Evolutionary conservation across 1,284 basidiomycete species (phyloP).

Genomic region (Melampsora americana): DNA sequence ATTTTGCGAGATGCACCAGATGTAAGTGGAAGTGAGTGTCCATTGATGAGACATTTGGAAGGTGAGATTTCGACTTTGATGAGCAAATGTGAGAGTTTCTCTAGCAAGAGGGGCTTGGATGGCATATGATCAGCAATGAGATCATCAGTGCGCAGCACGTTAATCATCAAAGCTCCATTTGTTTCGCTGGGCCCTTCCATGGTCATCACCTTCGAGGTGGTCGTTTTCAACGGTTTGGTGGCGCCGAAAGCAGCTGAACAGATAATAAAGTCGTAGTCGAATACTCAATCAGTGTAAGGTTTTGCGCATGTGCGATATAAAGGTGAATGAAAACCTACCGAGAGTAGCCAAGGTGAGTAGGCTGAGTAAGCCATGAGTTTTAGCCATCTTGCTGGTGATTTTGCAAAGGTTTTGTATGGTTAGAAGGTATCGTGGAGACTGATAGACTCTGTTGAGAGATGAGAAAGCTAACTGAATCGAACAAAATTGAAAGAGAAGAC

Average conservation of each 20-base stretch:
- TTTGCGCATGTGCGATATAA: too few relatives aligned
- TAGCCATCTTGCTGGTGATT: too few relatives aligned
- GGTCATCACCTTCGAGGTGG: conserved; percentile 2
- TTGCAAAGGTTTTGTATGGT: too few relatives aligned
- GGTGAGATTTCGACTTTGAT: conserved; percentile 19
- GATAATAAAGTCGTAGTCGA: too few relatives aligned
- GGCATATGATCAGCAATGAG: conserved; percentile 32
- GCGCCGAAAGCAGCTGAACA: neutral
- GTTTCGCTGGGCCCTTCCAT: neutral
- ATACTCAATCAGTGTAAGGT: too few relatives aligned
- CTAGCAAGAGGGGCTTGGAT: conserved; percentile 18
- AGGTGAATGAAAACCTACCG: too few relatives aligned
- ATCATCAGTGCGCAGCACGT: conserved; percentile 39
- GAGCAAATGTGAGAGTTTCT: conserved; percentile 27
- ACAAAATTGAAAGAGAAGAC: too few relatives aligned
- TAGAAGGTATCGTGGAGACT: too few relatives aligned
- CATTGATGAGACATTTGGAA: conserved; percentile 16
- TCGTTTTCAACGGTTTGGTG: conserved; percentile 1
- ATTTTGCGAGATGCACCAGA: neutral
- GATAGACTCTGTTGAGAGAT: too few relatives aligned
- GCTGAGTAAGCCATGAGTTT: too few relatives aligned
- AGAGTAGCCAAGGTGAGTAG: too few relatives aligned
- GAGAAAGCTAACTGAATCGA: too few relatives aligned
- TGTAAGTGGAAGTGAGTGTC: conserved; percentile 21
- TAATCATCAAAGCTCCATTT: conserved; percentile 4